Evolutionary conservation across 352 stramenopile species (phyloP).

Genomic region (Phytophthora fragariaefolia): DNA sequence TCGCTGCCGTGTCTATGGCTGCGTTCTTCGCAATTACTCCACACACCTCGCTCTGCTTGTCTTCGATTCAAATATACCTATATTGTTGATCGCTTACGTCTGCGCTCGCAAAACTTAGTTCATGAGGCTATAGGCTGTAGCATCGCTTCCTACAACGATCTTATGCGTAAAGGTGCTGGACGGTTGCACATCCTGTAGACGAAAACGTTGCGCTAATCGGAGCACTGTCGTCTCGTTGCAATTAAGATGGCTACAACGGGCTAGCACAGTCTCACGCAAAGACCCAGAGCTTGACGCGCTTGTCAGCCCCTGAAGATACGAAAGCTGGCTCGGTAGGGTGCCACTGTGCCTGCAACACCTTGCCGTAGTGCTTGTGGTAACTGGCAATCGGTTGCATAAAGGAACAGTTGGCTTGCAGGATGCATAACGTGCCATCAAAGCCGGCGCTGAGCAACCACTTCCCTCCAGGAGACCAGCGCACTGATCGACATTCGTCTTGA

Average conservation of each 20-base stretch:
- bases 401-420: conserved; percentile 31
- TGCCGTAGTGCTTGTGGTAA: conserved; percentile 68
- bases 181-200: conserved; percentile 24
- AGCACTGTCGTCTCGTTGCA: conserved; percentile 16
- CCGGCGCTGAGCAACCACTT: conserved; percentile 63
- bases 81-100: conserved; percentile 26
- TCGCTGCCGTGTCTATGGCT: conserved; percentile 12
- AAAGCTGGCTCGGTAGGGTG: conserved; percentile 61
- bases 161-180: background rate
- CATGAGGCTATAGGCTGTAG: too few species aligned
- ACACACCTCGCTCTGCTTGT: conserved; percentile 14
- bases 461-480: conserved; percentile 67
- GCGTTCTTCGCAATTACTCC: conserved; percentile 17
- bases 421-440: conserved; percentile 69
- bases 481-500: conserved; percentile 62
- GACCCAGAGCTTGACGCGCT: conserved; percentile 70
- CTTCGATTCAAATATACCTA: conserved; percentile 39
- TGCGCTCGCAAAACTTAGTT: too few species aligned
- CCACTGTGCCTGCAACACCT: conserved; percentile 75
- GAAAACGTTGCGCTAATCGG: conserved; percentile 29
- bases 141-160: too few species aligned
- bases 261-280: conserved; percentile 40
- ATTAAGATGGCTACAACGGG: conserved; percentile 22
- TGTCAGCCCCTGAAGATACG: conserved; percentile 68
- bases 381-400: conserved; percentile 50